A percentile compares a stretch with the other conserved stretches of the same genome.
phyloP scores from a whole-genome alignment of 2,329 filamentous ascomycete species.

The Coniella vitis region DNA sequence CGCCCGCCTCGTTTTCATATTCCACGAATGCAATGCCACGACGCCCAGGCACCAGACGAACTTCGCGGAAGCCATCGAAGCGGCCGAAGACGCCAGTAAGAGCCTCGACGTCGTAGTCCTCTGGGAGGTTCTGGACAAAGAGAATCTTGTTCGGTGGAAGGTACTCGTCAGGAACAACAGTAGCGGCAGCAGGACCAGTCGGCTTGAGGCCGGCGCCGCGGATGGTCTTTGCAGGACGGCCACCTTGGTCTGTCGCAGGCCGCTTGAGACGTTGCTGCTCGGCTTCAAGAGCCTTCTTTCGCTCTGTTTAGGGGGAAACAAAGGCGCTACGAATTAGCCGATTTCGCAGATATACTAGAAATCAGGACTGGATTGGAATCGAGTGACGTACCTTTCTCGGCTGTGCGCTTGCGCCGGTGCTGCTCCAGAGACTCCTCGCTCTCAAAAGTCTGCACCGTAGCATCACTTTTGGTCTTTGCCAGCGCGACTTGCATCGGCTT shows the following conservation, averaged over 20 bases:
- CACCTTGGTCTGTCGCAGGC: constrained; percentile 38
- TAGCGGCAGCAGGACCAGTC: constrained; percentile 57
- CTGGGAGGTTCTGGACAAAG: constrained; percentile 87
- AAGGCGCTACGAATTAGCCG: too few relatives aligned
- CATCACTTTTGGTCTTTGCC: constrained; percentile 80
- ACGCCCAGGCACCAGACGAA: constrained; percentile 78
- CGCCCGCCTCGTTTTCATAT: constrained; percentile 83
- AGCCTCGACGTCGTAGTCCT: constrained; percentile 74
- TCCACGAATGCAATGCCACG: constrained; percentile 93
- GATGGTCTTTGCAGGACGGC: constrained; percentile 62
- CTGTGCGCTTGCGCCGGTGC: constrained; percentile 76
- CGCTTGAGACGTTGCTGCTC: constrained; percentile 72
- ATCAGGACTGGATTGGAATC: too few relatives aligned
- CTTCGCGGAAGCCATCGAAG: constrained; percentile 92
- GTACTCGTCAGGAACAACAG: constrained; percentile 93
- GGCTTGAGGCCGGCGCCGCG: constrained; percentile 71
- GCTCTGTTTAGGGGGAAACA: constrained; percentile 41
- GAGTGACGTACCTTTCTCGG: constrained; percentile 74
- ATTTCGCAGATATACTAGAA: too few relatives aligned
- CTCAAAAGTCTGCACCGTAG: constrained; percentile 70
- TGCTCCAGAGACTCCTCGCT: constrained; percentile 74
- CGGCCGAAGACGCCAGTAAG: constrained; percentile 76
- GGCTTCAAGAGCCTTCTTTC: constrained; percentile 76
- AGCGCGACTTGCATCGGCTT: constrained; percentile 83
- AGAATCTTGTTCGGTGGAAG: constrained; percentile 95